Evolutionary conservation across 768 basidiomycete genomes (phyloP).

Genomic region (Mycena crocata): DNA sequence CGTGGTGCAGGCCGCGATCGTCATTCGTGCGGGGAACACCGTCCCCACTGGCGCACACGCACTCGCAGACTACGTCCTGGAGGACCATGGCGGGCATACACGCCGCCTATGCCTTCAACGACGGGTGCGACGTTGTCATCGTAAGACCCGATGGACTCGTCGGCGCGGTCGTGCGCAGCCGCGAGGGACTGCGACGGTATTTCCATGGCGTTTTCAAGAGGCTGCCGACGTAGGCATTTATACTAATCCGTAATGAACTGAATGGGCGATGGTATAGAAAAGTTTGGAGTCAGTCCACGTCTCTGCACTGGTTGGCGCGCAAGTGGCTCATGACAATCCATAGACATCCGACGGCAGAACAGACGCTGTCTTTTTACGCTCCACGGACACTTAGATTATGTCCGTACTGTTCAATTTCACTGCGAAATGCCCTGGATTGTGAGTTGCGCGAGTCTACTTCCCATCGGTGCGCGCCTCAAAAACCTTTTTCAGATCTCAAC

Average conservation of each 20-base stretch:
- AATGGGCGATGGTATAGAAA: no score
- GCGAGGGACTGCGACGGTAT: constrained; percentile 47
- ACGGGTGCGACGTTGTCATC: constrained; percentile 47
- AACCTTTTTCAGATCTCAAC: constrained; percentile 72
- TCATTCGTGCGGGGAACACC: no score
- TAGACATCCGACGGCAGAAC: constrained; percentile 89
- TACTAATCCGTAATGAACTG: no score
- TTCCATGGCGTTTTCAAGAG: constrained; percentile 45
- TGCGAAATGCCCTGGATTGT: constrained; percentile 99
- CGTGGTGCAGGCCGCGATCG: constrained; percentile 11
- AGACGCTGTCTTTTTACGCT: constrained; percentile 92
- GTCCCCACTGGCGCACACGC: constrained; percentile 20
- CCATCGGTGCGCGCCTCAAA: constrained; percentile 19
- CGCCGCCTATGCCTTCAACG: constrained; percentile 48
- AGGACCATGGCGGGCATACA: constrained; percentile 54
- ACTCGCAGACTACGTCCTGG: constrained; percentile 45
- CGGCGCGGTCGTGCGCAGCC: constrained; percentile 52
- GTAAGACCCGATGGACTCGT: constrained; percentile 61
- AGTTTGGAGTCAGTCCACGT: constrained; percentile 88
- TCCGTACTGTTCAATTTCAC: constrained; percentile 97
- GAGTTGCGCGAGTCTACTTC: constrained; percentile 47
- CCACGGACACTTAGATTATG: constrained; percentile 96
- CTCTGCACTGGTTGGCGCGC: background rate
- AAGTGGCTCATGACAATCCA: constrained; percentile 32
- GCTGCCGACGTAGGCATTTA: no score